Evolutionary conservation across 768 basidiomycete species (phyloP), one percentile per base, ranked within the genome.

Genomic region (Rhizopogon vinicolor): DNA sequence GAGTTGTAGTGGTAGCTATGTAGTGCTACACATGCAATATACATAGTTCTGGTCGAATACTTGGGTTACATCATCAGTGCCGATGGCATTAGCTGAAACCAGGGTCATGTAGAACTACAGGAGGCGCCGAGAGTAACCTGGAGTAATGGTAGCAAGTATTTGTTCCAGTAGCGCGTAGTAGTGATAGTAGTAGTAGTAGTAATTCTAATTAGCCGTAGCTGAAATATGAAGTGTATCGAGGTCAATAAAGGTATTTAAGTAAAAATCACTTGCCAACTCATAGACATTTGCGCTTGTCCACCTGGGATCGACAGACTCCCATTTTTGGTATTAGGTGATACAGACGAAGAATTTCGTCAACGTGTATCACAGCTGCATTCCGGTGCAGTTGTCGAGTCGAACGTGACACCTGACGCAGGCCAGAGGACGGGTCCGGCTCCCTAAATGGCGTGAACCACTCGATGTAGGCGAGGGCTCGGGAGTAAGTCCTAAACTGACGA

Each of bases 401-500:
- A 19, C 49, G 41, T 35, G 55, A 51, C 25, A 56, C 13, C n/a
- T 33, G 28, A 40, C 51, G 25, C 41, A 51, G 52, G 14, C 37
- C 35, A 33, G 35, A 25, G 31, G 45, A 39, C 13, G 44, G 31
- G 28, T 57, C 43, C 5, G 51, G 52, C 19, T 39, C 41, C 19
- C 18, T 25, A 45, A 67, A 49, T 1, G 57, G 50, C 0, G 53
- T 66, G 51, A 62, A 68, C 62, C 63, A 66, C 19, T 69, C 59
- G 33, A 69, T 41, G 43, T 68, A 69, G 2, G 64, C 63, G 12
- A 67, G 57, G 1, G 56, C 56, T n/a, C 43, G 55, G 5, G 57
- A 33, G 25, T 43, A 41, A 12, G 40, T 13, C 3, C 54, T 60
- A 22, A 58, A 48, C 28, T 54, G 31, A 5, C 6, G 22, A n/a